Evolutionary conservation across 805 yeast species (phyloP), one percentile per base, ranked within the genome.

Genomic region (Wickerhamiella spandovensis): DNA sequence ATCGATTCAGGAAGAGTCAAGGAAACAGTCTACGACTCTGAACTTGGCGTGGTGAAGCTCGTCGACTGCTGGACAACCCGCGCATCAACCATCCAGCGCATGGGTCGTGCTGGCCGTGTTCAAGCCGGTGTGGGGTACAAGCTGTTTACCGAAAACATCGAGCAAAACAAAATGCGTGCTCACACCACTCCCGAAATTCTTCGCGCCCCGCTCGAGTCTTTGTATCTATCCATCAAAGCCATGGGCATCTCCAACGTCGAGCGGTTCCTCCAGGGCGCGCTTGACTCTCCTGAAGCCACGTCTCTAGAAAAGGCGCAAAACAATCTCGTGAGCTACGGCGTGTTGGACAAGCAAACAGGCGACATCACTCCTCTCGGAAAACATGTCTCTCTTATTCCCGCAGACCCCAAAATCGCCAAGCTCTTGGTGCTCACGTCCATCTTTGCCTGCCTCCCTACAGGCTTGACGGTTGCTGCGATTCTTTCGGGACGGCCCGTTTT

Each of bases 21-120:
- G 59, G 79, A 81, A 15, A 76, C 85, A 59, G 74, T 77, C 24
- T 90, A 79, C 61, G 89, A 86, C 61, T 59, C 86, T 0, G 71
- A 68, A 37, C 70, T 79, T 15, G 84, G 84, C 57, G 75, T 88
- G 5, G 80, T 92, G 0, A 76, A 76, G 49, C 71, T 90, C 45
- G 71, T 79, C 4, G 97, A 90, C 58, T 72, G 74, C 3, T 90
- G 95, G 87, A 86, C 87, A 21, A 89, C 97, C 0, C 77, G 76
- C 54, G 97, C 97, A 0, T 95, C 94, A 60, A 81, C 81, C 21
- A 76, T 79, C 21, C 98, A 90, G 66, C 76, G 98, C 68, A 73
- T 95, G 64, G 98, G 98, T 64, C 84, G 98, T 71, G 90, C 97
- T n/a, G 98, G 98, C 55, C 89, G 98, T 76, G 87, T 90, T 12